A percentile compares a stretch with the other conserved stretches of the same genome.
Evolutionary conservation across 371 early-diverging fungal genomes (phyloP).

Genomic region (Blakeslea trispora): DNA sequence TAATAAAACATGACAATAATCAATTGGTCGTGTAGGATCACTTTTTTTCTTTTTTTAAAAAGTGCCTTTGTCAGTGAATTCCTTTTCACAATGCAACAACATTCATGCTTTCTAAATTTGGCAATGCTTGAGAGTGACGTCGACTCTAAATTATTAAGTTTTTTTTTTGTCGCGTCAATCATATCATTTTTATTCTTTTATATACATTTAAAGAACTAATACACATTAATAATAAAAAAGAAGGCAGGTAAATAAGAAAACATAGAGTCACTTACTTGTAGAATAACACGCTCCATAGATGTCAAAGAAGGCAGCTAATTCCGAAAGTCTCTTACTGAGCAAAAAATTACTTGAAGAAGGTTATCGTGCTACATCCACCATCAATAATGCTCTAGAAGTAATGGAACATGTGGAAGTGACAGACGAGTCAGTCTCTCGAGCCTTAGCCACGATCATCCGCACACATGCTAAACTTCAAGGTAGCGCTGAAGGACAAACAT

Average conservation of each 20-base stretch:
- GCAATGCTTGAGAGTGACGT: too few relatives aligned
- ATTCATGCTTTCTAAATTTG: too few relatives aligned
- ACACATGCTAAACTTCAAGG: constrained; percentile 34
- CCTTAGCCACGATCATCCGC: constrained; percentile 35
- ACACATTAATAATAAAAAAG: background rate
- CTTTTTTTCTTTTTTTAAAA: too few relatives aligned
- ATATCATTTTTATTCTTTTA: too few relatives aligned
- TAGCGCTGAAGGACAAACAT: constrained; percentile 30
- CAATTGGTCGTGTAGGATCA: too few relatives aligned
- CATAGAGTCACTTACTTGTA: background rate
- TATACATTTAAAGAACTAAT: too few relatives aligned
- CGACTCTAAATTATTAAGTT: too few relatives aligned
- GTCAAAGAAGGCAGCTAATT: constrained; percentile 14
- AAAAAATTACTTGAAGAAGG: constrained; percentile 37
- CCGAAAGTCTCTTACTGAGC: constrained; percentile 26
- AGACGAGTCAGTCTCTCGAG: constrained; percentile 37
- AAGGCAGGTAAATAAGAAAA: background rate
- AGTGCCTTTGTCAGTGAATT: too few relatives aligned
- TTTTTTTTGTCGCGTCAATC: too few relatives aligned
- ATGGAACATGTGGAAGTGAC: constrained; percentile 32
- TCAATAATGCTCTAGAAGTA: constrained; percentile 36
- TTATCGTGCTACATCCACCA: constrained; percentile 26
- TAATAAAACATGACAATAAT: too few relatives aligned
- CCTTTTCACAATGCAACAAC: too few relatives aligned
- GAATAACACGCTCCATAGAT: background rate